Conservation (phyloP, 805 yeast species). For the Monosporozyma unispora region DNA sequence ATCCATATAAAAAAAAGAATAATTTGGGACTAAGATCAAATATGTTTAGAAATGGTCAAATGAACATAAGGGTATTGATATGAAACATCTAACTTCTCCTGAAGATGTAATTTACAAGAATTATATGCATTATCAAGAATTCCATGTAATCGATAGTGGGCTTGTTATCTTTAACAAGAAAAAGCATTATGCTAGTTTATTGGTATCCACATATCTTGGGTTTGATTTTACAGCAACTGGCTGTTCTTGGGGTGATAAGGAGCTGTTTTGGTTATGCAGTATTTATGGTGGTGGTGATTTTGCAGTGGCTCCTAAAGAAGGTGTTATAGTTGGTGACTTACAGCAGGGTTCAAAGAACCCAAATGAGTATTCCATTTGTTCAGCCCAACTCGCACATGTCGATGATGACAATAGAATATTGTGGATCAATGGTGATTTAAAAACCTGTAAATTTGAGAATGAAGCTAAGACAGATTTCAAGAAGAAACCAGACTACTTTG, state of each 20-base stretch:
- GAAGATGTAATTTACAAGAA: slow-evolving; percentile 15
- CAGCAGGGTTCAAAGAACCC: slow-evolving; percentile 5
- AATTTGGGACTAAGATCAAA: slow-evolving; percentile 14
- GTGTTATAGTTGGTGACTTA: slow-evolving; percentile 32
- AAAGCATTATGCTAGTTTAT: slow-evolving; percentile 18
- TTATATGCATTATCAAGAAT: slow-evolving; percentile 13
- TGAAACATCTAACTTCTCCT: background rate
- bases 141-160: slow-evolving; percentile 31
- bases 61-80: background rate
- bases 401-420: slow-evolving; percentile 24
- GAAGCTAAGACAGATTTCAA: slow-evolving; percentile 31
- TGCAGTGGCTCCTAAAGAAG: slow-evolving; percentile 30
- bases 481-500: slow-evolving; percentile 17
- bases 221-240: slow-evolving; percentile 20
- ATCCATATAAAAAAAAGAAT: slow-evolving; percentile 17
- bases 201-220: slow-evolving; percentile 15
- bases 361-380: slow-evolving; percentile 18
- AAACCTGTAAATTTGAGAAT: slow-evolving; percentile 40
- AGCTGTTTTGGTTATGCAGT: slow-evolving; percentile 66
- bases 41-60: slow-evolving; percentile 1
- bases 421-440: slow-evolving; percentile 70
- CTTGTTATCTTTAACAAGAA: slow-evolving; percentile 22
- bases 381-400: slow-evolving; percentile 28
- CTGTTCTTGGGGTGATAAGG: slow-evolving; percentile 66
- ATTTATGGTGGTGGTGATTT: slow-evolving; percentile 33